Evolutionary conservation across 495 filamentous ascomycete species (phyloP), one percentile per base, ranked within the genome.

Genomic region (Tuber magnatum): DNA sequence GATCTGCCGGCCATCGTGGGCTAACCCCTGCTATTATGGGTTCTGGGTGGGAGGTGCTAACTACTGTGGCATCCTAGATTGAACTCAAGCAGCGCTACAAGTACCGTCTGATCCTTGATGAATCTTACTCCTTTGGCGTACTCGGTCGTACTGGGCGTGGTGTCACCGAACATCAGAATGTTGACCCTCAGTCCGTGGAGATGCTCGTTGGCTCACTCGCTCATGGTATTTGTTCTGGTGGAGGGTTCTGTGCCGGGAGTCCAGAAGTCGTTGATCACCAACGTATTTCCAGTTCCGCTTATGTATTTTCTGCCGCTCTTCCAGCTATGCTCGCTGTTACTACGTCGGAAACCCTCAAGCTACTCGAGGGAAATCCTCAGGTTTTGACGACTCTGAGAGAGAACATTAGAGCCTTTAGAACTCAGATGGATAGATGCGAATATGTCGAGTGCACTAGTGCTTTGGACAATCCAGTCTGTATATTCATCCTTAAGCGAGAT

Each of bases 201-300:
- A 97, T 98, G 93, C 94, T 98, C 71, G 87, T 97, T 76, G 96
- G 96, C 46, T 96, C 94, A 70, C 88, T 99, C 43, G 91, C 95
- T 20, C 93, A 96, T 42, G 91, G 93, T 28, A 87, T 98, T 68
- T 93, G 94, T 82, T 93, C 92, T 18, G 95, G 93, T 68, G 95
- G 95, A 74, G 95, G 95, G 42, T 99, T 99, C 86, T 99, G 95
- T 83, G 93, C 93, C 48, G 94, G 94, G 38, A 89, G 90, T 42
- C 88, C 89, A 72, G 95, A 97, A 82, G 92, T 98, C 51, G 91
- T 97, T 28, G 93, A 95, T 83, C 95, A 99, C 81, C 95, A 98
- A 83, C 93, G 95, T 75, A 92, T 99, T 80, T 92, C 92, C 24
- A 91, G 93, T 42, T 88, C 92, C 9, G 90, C 94, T 5, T 98